Base-by-base conservation (phyloP, 768 basidiomycete species). In the Lactifluus subvellereus region DNA sequence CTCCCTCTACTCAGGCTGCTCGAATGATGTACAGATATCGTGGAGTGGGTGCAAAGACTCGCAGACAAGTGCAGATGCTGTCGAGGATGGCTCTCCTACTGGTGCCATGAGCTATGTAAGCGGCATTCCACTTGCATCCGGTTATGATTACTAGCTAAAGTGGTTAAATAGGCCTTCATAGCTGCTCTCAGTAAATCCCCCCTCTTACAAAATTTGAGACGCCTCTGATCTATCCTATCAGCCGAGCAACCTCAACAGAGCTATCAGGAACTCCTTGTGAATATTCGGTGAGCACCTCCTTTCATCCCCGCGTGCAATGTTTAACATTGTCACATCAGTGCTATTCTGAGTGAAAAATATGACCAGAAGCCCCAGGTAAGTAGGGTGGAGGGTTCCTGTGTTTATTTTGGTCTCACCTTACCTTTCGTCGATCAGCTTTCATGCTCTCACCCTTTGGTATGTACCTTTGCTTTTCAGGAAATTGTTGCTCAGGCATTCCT, bases 21-120 rank as follows among this genome's bases (percentile, higher is more conserved):
- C 33, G 55, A 30, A n/a, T 62, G 22, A 42, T 57, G 32, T 59
- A 33, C 37, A 91, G 89, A 90, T 91, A 33, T 89, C 88, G 7
- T 91, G 85, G 84, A 87, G 87, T 70, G 89, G 89, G 8, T 92
- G 89, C 71, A 91, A 91, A 68, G 89, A 92, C 70, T 82, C 85
- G 3, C 89, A 92, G 71, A 92, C 89, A 20, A 91, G 89, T 66
- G 90, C 89, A 22, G 89, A 92, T 71, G 82, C 90, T 1, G 75
- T 82, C 53, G 88, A 91, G 70, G 80, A 80, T n/a, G 88, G 88
- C 3, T 72, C 79, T 48, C 85, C 82, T 8, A 88, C 89, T 11
- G 90, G 89, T 47, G 89, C 90, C 11, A 92, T 91, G 89, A 89
- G 86, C 73, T 88, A 76, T 71, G 88, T 89, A 70, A 60, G 85